A percentile compares a stretch with the other conserved stretches of the same genome.
Evolutionary conservation across 306 rosid genomes (phyloP).

Genomic region (Cyamopsis tetragonoloba): DNA sequence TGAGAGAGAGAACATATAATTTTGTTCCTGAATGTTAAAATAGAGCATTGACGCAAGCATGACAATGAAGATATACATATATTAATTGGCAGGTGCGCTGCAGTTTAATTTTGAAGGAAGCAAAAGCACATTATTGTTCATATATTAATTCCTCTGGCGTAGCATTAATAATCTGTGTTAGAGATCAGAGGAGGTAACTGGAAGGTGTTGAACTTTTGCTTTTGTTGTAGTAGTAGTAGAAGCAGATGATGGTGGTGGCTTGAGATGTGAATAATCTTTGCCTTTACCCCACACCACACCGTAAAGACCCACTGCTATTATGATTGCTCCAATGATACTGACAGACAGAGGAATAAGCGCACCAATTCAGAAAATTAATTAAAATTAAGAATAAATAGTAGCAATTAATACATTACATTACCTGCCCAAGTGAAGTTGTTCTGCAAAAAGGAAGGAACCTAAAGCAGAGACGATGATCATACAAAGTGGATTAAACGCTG

Average conservation of each 20-base stretch:
- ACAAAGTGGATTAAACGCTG: constrained; percentile 78
- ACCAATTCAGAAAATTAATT: not conserved
- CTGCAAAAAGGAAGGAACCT: constrained; percentile 54
- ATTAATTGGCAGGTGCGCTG: too few relatives aligned
- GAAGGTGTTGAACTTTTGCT: constrained; percentile 28
- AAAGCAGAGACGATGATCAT: constrained; percentile 54
- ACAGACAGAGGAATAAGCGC: not conserved
- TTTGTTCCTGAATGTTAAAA: not conserved
- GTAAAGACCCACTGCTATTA: constrained; percentile 70
- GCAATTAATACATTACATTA: not conserved
- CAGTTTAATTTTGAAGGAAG: not conserved
- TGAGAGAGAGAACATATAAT: too few relatives aligned
- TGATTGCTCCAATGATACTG: constrained; percentile 59
- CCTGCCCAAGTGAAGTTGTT: constrained; percentile 71
- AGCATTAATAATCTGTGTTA: not conserved
- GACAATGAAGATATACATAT: too few relatives aligned
- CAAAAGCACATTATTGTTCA: not conserved
- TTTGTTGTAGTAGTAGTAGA: constrained; percentile 6
- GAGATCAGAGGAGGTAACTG: constrained; percentile 20
- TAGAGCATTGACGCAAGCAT: not conserved
- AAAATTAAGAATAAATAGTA: not conserved
- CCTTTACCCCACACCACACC: constrained; percentile 82
- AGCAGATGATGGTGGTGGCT: not conserved
- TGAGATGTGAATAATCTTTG: constrained; percentile 40
- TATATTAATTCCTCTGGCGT: not conserved